These are phyloP conservation scores for Diaporthe vaccinii DNA, from an alignment of 2,329 filamentous ascomycete genomes.

Conservation along the genomic window DNA sequence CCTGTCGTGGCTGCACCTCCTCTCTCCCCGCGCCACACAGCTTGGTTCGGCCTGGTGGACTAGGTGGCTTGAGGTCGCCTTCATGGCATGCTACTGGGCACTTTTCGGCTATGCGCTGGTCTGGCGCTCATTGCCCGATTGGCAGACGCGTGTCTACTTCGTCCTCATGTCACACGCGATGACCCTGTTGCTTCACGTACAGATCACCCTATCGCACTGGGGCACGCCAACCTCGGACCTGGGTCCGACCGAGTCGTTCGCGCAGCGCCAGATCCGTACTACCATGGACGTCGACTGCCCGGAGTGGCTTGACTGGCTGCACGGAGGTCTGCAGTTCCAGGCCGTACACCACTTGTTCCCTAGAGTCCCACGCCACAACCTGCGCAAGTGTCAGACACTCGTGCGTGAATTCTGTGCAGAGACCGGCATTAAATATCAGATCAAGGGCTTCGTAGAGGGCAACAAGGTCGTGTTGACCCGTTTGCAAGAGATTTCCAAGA, in stretches of 20 bases:
- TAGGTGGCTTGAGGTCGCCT: slow-evolving; percentile 74
- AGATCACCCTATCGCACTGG: slow-evolving; percentile 81
- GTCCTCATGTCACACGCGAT: slow-evolving; percentile 74
- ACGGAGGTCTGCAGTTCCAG: slow-evolving; percentile 81
- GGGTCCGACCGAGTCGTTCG: slow-evolving; percentile 74
- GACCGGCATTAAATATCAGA: slow-evolving; percentile 37
- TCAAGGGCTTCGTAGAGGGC: slow-evolving; percentile 38
- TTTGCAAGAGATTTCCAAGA: slow-evolving; percentile 71
- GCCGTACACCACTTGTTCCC: slow-evolving; percentile 79
- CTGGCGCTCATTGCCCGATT: slow-evolving; percentile 71
- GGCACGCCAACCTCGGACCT: slow-evolving; percentile 78
- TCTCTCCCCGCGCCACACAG: slow-evolving; percentile 66
- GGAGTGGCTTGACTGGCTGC: slow-evolving; percentile 78
- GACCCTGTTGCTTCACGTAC: slow-evolving; percentile 78
- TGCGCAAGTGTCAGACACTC: slow-evolving; percentile 70
- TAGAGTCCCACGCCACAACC: slow-evolving; percentile 76
- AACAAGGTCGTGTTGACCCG: slow-evolving; percentile 52
- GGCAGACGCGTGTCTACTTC: slow-evolving; percentile 70
- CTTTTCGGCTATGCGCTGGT: slow-evolving; percentile 77
- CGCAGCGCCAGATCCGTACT: slow-evolving; percentile 77
- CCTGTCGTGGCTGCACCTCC: slow-evolving; percentile 75
- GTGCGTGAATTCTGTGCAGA: slow-evolving; percentile 70
- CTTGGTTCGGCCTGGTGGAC: slow-evolving; percentile 76
- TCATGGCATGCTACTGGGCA: slow-evolving; percentile 76
- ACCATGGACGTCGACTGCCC: slow-evolving; percentile 83